Evolutionary conservation across 768 basidiomycete species (phyloP).

Genomic region (Auricularia cornea): DNA sequence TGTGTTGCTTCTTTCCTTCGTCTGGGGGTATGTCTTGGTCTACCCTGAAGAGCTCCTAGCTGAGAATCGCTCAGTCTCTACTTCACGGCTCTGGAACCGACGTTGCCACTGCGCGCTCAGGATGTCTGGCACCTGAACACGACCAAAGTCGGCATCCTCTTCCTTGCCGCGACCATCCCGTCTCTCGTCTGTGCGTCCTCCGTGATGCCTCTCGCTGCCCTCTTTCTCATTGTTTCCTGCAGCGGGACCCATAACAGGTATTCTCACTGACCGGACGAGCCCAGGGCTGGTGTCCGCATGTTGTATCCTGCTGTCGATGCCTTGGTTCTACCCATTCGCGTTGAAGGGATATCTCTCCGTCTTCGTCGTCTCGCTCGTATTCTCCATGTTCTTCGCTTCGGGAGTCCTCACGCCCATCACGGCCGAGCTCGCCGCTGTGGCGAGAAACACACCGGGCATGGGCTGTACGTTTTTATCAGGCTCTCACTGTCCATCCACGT

Average conservation of each 20-base stretch:
- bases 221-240: slow-evolving; percentile 33
- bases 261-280: slow-evolving; percentile 46
- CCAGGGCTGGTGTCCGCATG: slow-evolving; percentile 44
- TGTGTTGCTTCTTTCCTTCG: neutral
- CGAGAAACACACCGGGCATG: slow-evolving; percentile 48
- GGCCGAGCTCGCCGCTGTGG: slow-evolving; percentile 56
- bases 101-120: slow-evolving; percentile 49
- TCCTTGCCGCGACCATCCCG: slow-evolving; percentile 56
- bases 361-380: slow-evolving; percentile 39
- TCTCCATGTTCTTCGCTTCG: slow-evolving; percentile 53
- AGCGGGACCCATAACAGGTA: slow-evolving; percentile 42
- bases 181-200: slow-evolving; percentile 48
- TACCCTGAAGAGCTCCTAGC: neutral
- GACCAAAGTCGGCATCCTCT: slow-evolving; percentile 53
- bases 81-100: slow-evolving; percentile 45
- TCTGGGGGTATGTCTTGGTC: neutral
- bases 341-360: slow-evolving; percentile 38
- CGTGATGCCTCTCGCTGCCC: neutral
- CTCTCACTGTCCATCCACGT: slow-evolving; percentile 4
- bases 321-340: slow-evolving; percentile 55
- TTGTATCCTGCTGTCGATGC: slow-evolving; percentile 44
- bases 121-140: slow-evolving; percentile 40
- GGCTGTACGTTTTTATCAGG: slow-evolving; percentile 40
- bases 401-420: slow-evolving; percentile 54
- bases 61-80: slow-evolving; percentile 28